Percentiles rank a stretch among this genome's conserved stretches.
Evolutionary conservation across 2,329 filamentous ascomycete species (phyloP).

Genomic region (Metarhizium robertsii): DNA sequence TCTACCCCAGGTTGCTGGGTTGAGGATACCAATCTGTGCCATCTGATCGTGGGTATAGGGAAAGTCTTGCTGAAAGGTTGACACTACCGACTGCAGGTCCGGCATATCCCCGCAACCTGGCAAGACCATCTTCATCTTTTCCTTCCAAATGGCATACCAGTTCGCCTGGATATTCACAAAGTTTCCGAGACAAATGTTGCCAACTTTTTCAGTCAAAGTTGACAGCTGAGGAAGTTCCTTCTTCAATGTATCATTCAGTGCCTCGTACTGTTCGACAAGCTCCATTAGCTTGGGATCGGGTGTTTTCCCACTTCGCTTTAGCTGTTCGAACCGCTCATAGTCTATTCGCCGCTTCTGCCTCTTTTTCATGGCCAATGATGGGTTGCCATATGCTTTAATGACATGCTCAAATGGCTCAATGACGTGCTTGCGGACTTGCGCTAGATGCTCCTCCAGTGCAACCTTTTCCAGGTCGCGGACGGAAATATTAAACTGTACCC

Average conservation of each 20-base stretch:
- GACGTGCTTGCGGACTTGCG: conserved; percentile 67
- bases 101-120: conserved; percentile 53
- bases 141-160: conserved; percentile 78
- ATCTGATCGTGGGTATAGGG: conserved; percentile 65
- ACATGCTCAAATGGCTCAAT: conserved; percentile 75
- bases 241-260: conserved; percentile 87
- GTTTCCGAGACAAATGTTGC: conserved; percentile 72
- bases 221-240: conserved; percentile 85
- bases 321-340: conserved; percentile 71
- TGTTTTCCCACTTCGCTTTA: conserved; percentile 74
- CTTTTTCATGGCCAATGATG: conserved; percentile 86
- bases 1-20: conserved; percentile 56
- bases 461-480: conserved; percentile 79
- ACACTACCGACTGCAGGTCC: conserved; percentile 63
- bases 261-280: conserved; percentile 79
- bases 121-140: conserved; percentile 70
- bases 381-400: conserved; percentile 72
- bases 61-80: conserved; percentile 71
- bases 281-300: conserved; percentile 78
- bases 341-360: conserved; percentile 86
- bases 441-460: conserved; percentile 70
- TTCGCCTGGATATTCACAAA: conserved; percentile 75
- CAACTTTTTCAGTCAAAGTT: conserved; percentile 68
- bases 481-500: conserved; percentile 81
- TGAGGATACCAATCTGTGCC: conserved; percentile 65